Conservation (phyloP, 2,329 filamentous ascomycete species). For the Fulvia fulva region DNA sequence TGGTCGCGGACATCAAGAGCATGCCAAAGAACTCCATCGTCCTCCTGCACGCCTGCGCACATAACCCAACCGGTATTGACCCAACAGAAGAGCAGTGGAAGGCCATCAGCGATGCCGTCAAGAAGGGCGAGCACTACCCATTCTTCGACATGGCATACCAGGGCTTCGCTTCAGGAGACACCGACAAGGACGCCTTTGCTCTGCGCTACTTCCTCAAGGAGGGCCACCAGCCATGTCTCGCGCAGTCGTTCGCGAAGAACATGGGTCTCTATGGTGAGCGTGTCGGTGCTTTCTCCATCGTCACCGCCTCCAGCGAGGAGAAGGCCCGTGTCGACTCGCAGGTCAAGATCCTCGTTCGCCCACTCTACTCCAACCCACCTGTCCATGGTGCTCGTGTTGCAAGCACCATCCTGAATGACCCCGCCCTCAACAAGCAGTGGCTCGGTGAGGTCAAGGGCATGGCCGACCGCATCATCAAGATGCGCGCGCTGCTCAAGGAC, state of each 20-base stretch:
- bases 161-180: conserved; percentile 90
- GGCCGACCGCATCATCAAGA: conserved; percentile 98
- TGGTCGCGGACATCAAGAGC: conserved; percentile 84
- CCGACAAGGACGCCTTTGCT: conserved; percentile 87
- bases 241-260: conserved; percentile 98
- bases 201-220: conserved; percentile 89
- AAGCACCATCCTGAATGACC: conserved; percentile 82
- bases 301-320: conserved; percentile 80
- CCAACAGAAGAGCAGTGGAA: conserved; percentile 89
- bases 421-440: conserved; percentile 87
- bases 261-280: conserved; percentile 99
- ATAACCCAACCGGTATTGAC: conserved; percentile 97
- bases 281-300: conserved; percentile 92
- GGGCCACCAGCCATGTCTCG: conserved; percentile 81
- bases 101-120: conserved; percentile 81
- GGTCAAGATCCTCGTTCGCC: conserved; percentile 96
- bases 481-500: conserved; percentile 89
- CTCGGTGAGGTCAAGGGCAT: conserved; percentile 94
- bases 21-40: conserved; percentile 84
- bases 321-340: conserved; percentile 95
- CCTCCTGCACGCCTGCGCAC: conserved; percentile 92
- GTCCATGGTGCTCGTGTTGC: conserved; percentile 95
- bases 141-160: conserved; percentile 99
- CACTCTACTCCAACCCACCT: conserved; percentile 96
- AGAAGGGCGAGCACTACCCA: conserved; percentile 80